A percentile compares a stretch with the other conserved stretches of the same genome.
phyloP scores from a whole-genome alignment of 371 early-diverging fungal genomes.

The Choanephora cucurbitarum region DNA sequence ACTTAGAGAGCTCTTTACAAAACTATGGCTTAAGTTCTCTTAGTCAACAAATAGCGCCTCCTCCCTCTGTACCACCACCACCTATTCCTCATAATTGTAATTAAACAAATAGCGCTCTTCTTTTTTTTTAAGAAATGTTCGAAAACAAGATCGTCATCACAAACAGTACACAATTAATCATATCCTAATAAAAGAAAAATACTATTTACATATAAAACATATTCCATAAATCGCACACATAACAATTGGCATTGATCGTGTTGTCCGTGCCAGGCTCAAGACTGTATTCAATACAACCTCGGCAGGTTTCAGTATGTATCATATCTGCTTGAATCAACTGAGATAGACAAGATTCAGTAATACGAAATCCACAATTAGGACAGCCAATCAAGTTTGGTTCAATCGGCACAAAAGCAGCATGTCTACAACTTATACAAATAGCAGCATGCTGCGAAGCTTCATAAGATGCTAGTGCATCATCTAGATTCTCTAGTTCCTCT shows the following conservation, averaged over 20 bases:
- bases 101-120: too few relatives aligned
- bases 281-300: slow-evolving; percentile 7
- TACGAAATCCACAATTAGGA: slow-evolving; percentile 22
- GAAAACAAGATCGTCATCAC: too few relatives aligned
- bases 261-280: slow-evolving; percentile 23
- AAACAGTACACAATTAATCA: too few relatives aligned
- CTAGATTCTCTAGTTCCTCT: slow-evolving; percentile 8
- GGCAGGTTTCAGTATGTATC: slow-evolving; percentile 8
- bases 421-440: slow-evolving; percentile 18
- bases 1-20: too few relatives aligned
- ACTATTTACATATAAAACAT: slow-evolving; percentile 28
- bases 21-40: too few relatives aligned
- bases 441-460: slow-evolving; percentile 6
- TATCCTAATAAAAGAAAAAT: too few relatives aligned
- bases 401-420: neutral
- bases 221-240: slow-evolving; percentile 23
- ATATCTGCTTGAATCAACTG: neutral
- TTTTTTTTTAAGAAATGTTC: too few relatives aligned
- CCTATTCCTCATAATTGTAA: too few relatives aligned
- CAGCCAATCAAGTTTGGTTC: slow-evolving; percentile 1
- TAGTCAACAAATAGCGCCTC: too few relatives aligned
- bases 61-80: too few relatives aligned
- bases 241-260: slow-evolving; percentile 17
- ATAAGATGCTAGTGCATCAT: slow-evolving; percentile 1
- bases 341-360: slow-evolving; percentile 5